Evolutionary conservation across 192 early-diverging fungal species (phyloP), one percentile per base, ranked within the genome.

Genomic region (Endogone sp.): DNA sequence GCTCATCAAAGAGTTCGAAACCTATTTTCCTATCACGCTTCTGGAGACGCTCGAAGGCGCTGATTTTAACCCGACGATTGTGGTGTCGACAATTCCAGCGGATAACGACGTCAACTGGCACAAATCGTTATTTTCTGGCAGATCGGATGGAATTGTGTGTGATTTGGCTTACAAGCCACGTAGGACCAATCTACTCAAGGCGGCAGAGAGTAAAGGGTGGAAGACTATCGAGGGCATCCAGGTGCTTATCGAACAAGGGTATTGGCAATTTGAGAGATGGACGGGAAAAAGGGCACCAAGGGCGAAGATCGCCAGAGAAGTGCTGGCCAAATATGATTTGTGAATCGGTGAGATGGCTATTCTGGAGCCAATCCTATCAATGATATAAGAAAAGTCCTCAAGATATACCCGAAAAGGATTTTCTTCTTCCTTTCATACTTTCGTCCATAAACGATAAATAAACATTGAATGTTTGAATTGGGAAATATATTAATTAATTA

Each of bases 131-230:
- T 87, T 84, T 71, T 56, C 59, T 23, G 73, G 65, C 21, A 79
- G 65, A 69, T 79, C 71, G 22, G 71, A 37, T 4, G 94, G 95
- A 3, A 86, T 97, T 9, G 87, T 93, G 2, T 83, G 96, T 25
- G 97, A 99, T 62, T 89, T 98, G 93, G 95, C 96, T 22, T 98
- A 98, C 77, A 89, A 92, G 59, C 95, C 97, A 54, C 76, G 89
- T 9, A 81, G 89, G 61, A 99, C 97, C 1, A 82, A 86, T n/a
- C 79, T 97, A 59, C 64, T 99, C 26, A 67, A 78, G 68, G 82
- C 88, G 67, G 87, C 91, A 10, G 66, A 74, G 24, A 69, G 75
- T 6, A 78, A 85, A 56, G 82, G 84, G 3, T 91, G 89, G 92
- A 74, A 69, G 3, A 82, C 84, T 11, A 88, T 95, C 3, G 89